phyloP scores from a whole-genome alignment of 75 land plant genomes.

The Sequoiadendron giganteum region DNA sequence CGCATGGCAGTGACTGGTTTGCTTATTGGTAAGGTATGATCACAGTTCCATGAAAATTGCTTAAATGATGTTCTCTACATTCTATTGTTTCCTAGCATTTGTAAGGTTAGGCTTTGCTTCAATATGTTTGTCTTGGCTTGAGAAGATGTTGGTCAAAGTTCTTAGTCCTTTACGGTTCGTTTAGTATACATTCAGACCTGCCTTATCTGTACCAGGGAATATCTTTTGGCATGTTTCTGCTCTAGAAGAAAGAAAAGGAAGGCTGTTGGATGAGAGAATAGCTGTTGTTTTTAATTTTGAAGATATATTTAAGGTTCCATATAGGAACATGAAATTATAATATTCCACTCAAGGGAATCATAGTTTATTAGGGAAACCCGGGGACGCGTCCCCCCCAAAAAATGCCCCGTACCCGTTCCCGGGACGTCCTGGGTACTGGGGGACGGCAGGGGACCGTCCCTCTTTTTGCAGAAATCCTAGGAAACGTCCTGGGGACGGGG shows the following conservation, averaged over 20 bases:
- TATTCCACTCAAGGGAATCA: not conserved
- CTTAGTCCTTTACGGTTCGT: not conserved
- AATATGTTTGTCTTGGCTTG: not conserved
- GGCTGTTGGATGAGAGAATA: not conserved
- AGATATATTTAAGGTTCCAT: not conserved
- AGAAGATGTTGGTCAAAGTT: not conserved
- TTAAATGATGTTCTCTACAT: not conserved
- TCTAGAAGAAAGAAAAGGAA: not conserved
- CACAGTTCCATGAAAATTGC: not conserved
- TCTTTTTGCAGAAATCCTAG: too few species aligned
- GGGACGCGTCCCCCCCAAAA: too few species aligned
- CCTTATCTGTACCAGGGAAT: not conserved
- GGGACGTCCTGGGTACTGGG: too few species aligned
- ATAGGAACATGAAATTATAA: not conserved
- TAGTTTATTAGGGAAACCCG: too few species aligned
- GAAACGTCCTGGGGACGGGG: too few species aligned
- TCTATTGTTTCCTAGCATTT: not conserved
- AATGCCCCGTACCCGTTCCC: too few species aligned
- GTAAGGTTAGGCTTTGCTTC: not conserved
- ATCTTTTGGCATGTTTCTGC: not conserved
- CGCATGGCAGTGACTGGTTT: slow-evolving; percentile 53
- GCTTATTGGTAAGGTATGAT: slow-evolving; percentile 48
- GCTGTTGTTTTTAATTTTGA: not conserved
- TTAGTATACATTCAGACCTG: not conserved
- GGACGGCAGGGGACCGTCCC: too few species aligned